Evolutionary conservation across 257 asterid species (phyloP), one percentile per base, ranked within the genome.

Genomic region (Ilex asprella): DNA sequence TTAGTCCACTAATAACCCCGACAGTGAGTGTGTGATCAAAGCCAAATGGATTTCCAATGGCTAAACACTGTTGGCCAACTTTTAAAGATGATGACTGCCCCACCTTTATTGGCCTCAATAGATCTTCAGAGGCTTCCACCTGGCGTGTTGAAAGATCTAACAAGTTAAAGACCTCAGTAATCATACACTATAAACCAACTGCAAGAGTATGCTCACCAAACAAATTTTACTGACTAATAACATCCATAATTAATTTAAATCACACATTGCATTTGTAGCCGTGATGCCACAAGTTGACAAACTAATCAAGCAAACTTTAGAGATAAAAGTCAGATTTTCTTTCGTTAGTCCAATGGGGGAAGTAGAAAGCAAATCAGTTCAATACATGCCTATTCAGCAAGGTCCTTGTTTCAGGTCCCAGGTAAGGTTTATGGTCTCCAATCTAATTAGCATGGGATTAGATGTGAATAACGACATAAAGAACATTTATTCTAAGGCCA

Each of bases 1-100:
- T 84, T 35, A 92, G 79, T 44, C 99, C 99, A 63, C 99, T 89
- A 70, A 92, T 75, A 77, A 92, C 95, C 56, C 99, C 99, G 62
- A 86, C 94, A 7, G 99, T 92, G 70, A 92, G 99, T 2, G 99
- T 89, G 80, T 92, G 99, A 67, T 92, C 99, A 54, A 92, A 92
- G 54, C 99, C 99, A 76, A 92, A 92, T 39, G 99, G 97, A 66
- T 92, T 92, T 73, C 99, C 99, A 55, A 92, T 92, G 55, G 99
- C 99, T 65, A 92, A 72, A 76, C 99, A 89, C 75, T 82, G 86
- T 52, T 92, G 99, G 61, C 99, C 99, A 58, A 92, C 99, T 83
- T 71, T 86, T 53, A 92, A 76, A 58, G 86, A 82, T 44, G 87
- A 77, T 30, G 99, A 92, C 64, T 81, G 51, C 9, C 99, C 99